A percentile compares a stretch with the other conserved stretches of the same genome.
Evolutionary conservation across 768 basidiomycete genomes (phyloP).

Genomic region (Suillus tomentosus): DNA sequence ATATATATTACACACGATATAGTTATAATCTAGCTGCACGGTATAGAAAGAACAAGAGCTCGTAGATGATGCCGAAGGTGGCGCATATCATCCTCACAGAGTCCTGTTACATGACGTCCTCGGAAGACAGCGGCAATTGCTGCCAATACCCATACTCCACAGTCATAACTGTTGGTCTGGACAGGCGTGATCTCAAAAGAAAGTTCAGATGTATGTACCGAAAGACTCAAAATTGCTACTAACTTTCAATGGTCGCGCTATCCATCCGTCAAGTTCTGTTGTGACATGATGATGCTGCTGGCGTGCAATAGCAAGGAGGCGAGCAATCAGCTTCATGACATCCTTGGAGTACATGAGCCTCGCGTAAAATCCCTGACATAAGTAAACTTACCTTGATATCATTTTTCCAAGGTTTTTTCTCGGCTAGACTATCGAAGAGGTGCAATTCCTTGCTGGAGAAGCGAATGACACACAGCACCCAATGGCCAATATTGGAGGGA

Average conservation of each 20-base stretch:
- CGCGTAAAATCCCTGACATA: not conserved
- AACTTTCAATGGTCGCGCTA: conserved; percentile 7
- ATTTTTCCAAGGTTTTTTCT: conserved; percentile 11
- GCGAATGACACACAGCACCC: conserved; percentile 33
- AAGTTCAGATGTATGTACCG: not conserved
- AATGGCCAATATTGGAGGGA: conserved; percentile 25
- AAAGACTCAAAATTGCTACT: not conserved
- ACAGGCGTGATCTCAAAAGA: conserved; percentile 2
- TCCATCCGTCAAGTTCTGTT: conserved; percentile 12
- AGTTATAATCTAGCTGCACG: not conserved
- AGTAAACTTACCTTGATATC: conserved; percentile 8
- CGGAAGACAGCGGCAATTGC: conserved; percentile 21
- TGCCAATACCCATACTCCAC: conserved; percentile 30
- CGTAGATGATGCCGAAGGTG: conserved; percentile 14
- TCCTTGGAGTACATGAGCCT: conserved; percentile 1
- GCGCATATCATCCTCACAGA: conserved; percentile 21
- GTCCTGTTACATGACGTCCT: conserved; percentile 15
- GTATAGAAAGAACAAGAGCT: conserved; percentile 11
- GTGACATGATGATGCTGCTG: not conserved
- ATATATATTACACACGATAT: too few species aligned
- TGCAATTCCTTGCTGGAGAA: conserved; percentile 10
- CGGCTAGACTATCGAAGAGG: conserved; percentile 19
- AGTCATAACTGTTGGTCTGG: conserved; percentile 24
- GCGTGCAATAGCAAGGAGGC: conserved; percentile 7
- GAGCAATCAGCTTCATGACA: conserved; percentile 14